Base-by-base conservation (phyloP, 768 basidiomycete genomes). In the Leccinellum rugosiceps region DNA sequence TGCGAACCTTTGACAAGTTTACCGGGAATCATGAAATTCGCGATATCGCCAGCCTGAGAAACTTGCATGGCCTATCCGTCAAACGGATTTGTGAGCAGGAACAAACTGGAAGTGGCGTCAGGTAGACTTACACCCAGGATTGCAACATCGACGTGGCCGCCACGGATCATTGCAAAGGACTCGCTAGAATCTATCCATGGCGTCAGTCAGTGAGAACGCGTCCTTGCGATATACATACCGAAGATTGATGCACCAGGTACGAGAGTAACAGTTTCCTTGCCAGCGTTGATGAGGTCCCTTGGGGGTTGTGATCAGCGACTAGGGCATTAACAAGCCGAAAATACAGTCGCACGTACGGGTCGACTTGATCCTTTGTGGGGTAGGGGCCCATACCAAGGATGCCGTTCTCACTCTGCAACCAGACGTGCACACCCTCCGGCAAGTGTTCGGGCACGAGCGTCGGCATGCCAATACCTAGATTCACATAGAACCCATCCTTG, bases 11-110 rank as follows among this genome's bases (percentile, higher is more conserved):
- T 92, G 32, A 93, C 81, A 70, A 94, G 81, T 77, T 97, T 96
- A 14, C 94, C 92, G 3, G 94, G 95, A 67, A 97, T 94, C 95
- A 97, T 98, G 71, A 93, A 98, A 78, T 98, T 98, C 56, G 95
- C 95, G 61, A 98, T 89, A 71, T 98, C 95, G 41, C 92, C 94
- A 1, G 84, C 85, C 62, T 90, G 86, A 2, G 93, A 94, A 50
- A 98, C 95, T 80, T 98, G 87, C 92, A 98, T 92, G 10, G 93
- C 92, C 90, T 92, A 57, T 11, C 44, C 25, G 47, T n/a, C 30
- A 59, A 19, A 23, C 31, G 31, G 43, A 55, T 7, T 43, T 44
- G 19, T 67, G 26, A 52, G 38, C 26, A 10, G 55, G 6, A 17
- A n/a, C 31, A 49, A 30, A 32, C 48, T 34, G 47, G 13, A 54